phyloP scores from a whole-genome alignment of 257 asterid species.

The Eustoma russellianum region DNA sequence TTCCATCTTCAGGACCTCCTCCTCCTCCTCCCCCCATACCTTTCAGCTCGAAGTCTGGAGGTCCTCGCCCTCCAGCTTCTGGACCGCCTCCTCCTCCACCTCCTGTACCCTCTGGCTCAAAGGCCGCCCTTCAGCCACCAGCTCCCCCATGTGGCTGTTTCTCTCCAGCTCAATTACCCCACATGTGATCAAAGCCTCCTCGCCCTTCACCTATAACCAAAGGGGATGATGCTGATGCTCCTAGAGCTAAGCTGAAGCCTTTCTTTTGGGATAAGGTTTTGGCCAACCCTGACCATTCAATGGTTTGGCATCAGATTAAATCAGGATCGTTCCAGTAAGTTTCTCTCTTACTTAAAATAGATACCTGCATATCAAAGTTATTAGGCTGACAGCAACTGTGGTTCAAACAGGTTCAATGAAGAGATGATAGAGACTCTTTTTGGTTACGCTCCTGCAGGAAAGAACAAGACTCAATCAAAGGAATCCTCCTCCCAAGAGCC shows the following conservation, averaged over 20 bases:
- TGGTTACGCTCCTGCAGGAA: conserved; percentile 52
- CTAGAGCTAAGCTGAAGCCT: conserved; percentile 79
- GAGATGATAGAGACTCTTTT: conserved; percentile 81
- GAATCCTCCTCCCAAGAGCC: conserved; percentile 38
- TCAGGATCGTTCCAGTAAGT: conserved; percentile 90
- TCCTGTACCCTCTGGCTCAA: conserved; percentile 13
- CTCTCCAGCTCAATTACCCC: conserved; percentile 52
- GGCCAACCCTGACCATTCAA: conserved; percentile 74
- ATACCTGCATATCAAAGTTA: background rate
- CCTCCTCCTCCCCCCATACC: no score
- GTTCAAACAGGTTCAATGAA: conserved; percentile 61
- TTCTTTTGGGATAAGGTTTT: conserved; percentile 92
- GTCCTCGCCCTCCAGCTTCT: conserved; percentile 27
- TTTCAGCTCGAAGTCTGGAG: background rate
- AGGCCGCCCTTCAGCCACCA: conserved; percentile 44
- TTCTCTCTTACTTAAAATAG: conserved; percentile 4
- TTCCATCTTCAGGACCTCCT: no score
- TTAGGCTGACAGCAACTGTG: conserved; percentile 10
- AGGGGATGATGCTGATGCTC: conserved; percentile 35
- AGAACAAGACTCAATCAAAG: conserved; percentile 37
- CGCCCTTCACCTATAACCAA: conserved; percentile 28
- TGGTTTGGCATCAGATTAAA: conserved; percentile 94
- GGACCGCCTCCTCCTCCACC: conserved; percentile 21
- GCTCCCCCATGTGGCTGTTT: conserved; percentile 33
- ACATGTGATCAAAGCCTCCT: conserved; percentile 38